Base-by-base conservation (phyloP, 176 grass and related monocot species). In the Cocos nucifera region DNA sequence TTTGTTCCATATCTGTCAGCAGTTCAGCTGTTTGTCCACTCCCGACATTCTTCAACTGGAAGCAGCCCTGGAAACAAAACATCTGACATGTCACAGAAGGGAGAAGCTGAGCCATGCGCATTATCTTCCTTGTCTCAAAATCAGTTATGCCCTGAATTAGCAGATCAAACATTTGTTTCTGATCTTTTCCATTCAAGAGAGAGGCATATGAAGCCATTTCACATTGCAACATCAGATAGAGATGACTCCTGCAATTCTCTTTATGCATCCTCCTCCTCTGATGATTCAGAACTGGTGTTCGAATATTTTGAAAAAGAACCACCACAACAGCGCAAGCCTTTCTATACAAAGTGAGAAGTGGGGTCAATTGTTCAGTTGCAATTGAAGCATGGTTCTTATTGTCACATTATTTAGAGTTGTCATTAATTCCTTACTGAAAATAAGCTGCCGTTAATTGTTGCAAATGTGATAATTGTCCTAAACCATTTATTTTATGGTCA, bases 261-360 rank as follows among this genome's bases (percentile, higher is more conserved):
- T 22, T 18, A 24, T 14, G 5, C 16, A 19, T 18, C 18, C 18
- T 62, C 25, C 17, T 62, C 21, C 26, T 19, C 59, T 12, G 27
- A 22, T 48, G 59, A 62, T 62, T 27, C 59, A 30, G 59, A 62
- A 62, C 17, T 62, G 59, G 32, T 18, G 16, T 62, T 62, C 12
- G 59, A 62, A 44, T 39, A 62, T 9, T 62, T 62, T 19, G 59
- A 62, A 12, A 29, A 49, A 0, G 26, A 62, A 39, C 59, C 24
- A 49, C 59, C 59, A 12, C 26, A 62, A 19, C 14, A 62, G 8
- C 59, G 59, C 25, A 62, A 35, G 29, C 59, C 59, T 18, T 62
- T 62, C 5, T 30, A 62, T 62, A 7, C 17, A 62, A 62, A 32
- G 59, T 62, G 28, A 17, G 59, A 15, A 19, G 5, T 19, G 18